Base-by-base conservation (phyloP, 2,329 filamentous ascomycete species). In the Fusarium tricinctum region DNA sequence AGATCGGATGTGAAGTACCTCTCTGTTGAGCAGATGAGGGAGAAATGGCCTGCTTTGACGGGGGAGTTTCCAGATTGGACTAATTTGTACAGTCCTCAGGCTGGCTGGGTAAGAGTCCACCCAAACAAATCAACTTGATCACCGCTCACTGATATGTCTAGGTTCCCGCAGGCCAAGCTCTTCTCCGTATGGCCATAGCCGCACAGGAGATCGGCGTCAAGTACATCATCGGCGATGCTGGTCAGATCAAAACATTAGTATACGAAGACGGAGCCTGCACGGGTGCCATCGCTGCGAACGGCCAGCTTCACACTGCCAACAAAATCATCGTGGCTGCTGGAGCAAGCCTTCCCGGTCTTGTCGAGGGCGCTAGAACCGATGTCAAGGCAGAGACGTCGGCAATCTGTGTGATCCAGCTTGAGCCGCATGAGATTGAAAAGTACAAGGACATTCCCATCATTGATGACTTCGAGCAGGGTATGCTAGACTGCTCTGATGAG, bases 321-420 rank as follows among this genome's bases (percentile, higher is more conserved):
- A 78, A 90, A 8, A 86, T 88, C 28, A 80, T 92, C 43, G 80
- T 92, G 6, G 88, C 91, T 3, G 85, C 89, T 6, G 90, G 90
- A 19, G 89, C 90, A 22, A 91, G 89, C 86, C 88, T 88, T 12
- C 82, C 86, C 1, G 83, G 84, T 17, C 81, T 92, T 40, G 79
- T 92, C 55, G 87, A 91, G 1, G 69, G 69, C 72, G 81, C 91
- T 0, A 83, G 85, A 40, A 88, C 88, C 32, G 84, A 89, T 45
- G 86, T 86, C 39, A 83, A 86, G 50, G 87, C 89, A 2, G 89
- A 88, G 0, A 89, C 88, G 3, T 90, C 92, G 66, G 83, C 84
- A 1, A 78, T 92, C 51, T 86, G 84, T 14, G 92, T 91, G 76
- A 82, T 92, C 67, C 80, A 84, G 64, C 83, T 92, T 61, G 85